Percentiles rank a stretch among this genome's conserved stretches.
Evolutionary conservation across 495 filamentous ascomycete genomes (phyloP).

Genomic region (Annulohypoxylon maeteangense): DNA sequence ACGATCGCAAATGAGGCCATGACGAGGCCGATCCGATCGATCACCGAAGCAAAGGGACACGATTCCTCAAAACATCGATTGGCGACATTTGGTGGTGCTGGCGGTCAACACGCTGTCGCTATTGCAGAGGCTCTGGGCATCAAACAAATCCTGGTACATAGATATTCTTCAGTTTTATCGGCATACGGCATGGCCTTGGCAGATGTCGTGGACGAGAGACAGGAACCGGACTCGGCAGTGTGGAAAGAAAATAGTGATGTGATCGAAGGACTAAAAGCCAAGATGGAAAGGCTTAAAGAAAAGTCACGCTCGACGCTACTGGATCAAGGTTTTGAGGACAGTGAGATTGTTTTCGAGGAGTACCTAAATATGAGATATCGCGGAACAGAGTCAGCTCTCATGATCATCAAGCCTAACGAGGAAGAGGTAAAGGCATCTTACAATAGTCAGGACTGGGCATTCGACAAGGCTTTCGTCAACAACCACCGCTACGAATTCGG

Average conservation of each 20-base stretch:
- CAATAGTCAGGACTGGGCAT: slow-evolving; percentile 76
- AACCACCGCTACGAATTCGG: slow-evolving; percentile 96
- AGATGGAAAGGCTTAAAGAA: slow-evolving; percentile 72
- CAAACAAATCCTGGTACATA: slow-evolving; percentile 85
- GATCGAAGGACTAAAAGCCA: slow-evolving; percentile 61
- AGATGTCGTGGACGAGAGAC: slow-evolving; percentile 92
- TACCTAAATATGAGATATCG: slow-evolving; percentile 92
- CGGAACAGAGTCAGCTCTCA: slow-evolving; percentile 87
- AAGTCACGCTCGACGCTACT: slow-evolving; percentile 71
- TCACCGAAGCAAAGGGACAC: slow-evolving; percentile 94
- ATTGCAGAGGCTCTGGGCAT: slow-evolving; percentile 92
- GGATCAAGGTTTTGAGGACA: slow-evolving; percentile 79
- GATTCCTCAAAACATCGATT: slow-evolving; percentile 90
- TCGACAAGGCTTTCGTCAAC: slow-evolving; percentile 82
- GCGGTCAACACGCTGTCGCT: slow-evolving; percentile 95
- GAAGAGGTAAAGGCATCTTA: slow-evolving; percentile 69
- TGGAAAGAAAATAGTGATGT: slow-evolving; percentile 70
- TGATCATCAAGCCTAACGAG: slow-evolving; percentile 75
- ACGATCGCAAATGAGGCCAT: slow-evolving; percentile 96
- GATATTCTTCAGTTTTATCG: slow-evolving; percentile 93
- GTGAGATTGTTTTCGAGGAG: slow-evolving; percentile 81
- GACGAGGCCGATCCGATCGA: slow-evolving; percentile 88
- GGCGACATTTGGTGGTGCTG: slow-evolving; percentile 93
- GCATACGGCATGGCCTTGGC: slow-evolving; percentile 98
- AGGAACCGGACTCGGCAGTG: slow-evolving; percentile 88